These are phyloP conservation scores for Keithomyces neogunnii DNA, from an alignment of 2,329 filamentous ascomycete species.

Conservation along the genomic window DNA sequence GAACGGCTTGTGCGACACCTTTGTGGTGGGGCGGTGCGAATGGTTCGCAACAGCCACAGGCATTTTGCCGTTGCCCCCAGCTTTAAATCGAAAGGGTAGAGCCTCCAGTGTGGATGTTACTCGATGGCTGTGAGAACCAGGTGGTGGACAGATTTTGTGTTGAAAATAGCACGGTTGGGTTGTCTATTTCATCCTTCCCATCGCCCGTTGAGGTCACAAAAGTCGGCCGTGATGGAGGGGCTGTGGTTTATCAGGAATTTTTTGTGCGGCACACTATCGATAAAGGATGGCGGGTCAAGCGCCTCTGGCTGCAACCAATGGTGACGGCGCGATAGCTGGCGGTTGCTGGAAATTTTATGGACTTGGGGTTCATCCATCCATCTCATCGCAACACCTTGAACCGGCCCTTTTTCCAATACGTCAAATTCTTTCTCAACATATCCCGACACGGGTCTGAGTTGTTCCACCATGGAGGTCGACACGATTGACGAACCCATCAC, in stretches of 20 bases:
- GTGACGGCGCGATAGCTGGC: constrained; percentile 15
- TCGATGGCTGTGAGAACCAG: not conserved
- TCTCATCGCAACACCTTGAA: not conserved
- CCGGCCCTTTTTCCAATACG: not conserved
- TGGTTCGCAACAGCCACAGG: constrained; percentile 59
- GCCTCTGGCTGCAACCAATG: constrained; percentile 14
- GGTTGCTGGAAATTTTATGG: constrained; percentile 26
- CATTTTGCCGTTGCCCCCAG: constrained; percentile 66
- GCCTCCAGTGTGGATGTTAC: constrained; percentile 50
- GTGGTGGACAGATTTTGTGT: not conserved
- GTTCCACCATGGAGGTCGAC: constrained; percentile 28
- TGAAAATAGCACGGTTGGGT: not conserved
- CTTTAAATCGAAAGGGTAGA: constrained; percentile 82
- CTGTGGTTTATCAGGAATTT: constrained; percentile 29
- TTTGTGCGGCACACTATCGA: constrained; percentile 29
- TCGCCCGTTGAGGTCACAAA: constrained; percentile 1
- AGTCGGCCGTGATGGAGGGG: constrained; percentile 24
- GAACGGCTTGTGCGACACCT: constrained; percentile 79
- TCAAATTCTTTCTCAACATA: not conserved
- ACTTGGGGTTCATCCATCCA: not conserved
- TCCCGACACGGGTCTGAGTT: constrained; percentile 8
- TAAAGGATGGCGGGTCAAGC: constrained; percentile 12
- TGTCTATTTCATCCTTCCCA: not conserved
- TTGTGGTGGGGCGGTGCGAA: constrained; percentile 89
- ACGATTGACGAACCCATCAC: constrained; percentile 25